Conservation (phyloP, 176 grass and related monocot species). For the Musa troglodytarum region DNA sequence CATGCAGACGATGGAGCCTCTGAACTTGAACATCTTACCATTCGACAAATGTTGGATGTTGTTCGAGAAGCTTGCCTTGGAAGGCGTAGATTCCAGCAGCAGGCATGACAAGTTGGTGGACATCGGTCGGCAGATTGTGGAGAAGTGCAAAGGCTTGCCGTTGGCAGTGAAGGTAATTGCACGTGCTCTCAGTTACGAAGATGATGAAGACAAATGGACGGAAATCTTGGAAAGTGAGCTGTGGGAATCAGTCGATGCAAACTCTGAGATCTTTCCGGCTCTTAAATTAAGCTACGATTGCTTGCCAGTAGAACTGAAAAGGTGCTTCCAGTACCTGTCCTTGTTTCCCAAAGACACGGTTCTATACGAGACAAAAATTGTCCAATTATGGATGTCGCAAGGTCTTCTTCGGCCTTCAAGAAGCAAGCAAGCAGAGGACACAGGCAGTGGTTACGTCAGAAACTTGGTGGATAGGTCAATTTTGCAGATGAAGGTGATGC, state of each 20-base stretch:
- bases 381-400: constrained; percentile 31
- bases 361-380: constrained; percentile 12
- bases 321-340: constrained; percentile 27
- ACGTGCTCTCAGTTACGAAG: constrained; percentile 10
- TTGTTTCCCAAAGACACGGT: constrained; percentile 31
- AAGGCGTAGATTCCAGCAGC: neutral
- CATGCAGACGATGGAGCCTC: constrained; percentile 25
- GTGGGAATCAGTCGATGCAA: constrained; percentile 18
- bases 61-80: constrained; percentile 3
- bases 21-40: constrained; percentile 20
- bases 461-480: constrained; percentile 31
- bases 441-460: constrained; percentile 5
- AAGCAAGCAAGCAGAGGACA: constrained; percentile 6
- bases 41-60: constrained; percentile 10
- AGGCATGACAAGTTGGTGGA: constrained; percentile 7
- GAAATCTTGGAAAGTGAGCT: constrained; percentile 31
- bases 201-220: constrained; percentile 18
- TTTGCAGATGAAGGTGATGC: neutral
- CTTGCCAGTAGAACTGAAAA: constrained; percentile 23
- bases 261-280: constrained; percentile 24
- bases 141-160: constrained; percentile 25
- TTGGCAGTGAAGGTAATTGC: constrained; percentile 27
- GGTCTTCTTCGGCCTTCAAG: constrained; percentile 15
- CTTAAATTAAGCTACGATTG: constrained; percentile 33
- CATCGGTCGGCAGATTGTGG: constrained; percentile 21